Base-by-base conservation (phyloP, 345 rosid genomes). In the Populus alba region DNA sequence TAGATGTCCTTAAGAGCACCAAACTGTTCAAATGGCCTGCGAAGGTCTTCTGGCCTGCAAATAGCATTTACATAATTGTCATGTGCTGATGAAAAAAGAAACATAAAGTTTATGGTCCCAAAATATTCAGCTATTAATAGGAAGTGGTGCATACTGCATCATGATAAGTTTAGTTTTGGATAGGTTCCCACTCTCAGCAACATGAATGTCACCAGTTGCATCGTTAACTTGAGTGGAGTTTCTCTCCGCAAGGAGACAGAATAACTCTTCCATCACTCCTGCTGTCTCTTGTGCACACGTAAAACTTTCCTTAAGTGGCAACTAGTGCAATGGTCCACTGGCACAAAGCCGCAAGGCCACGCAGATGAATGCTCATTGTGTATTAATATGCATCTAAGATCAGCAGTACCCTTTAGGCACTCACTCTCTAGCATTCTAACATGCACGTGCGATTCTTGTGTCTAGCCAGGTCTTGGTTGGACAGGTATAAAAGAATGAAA, bases 1-100 rank as follows among this genome's bases (percentile, higher is more conserved):
- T 94, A 94, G 53, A 96, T 82, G 80, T 96, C 98, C 89, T 92
- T 96, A 72, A 96, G 85, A 39, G 86, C 93, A 68, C 99, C 99
- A 84, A 94, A 92, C 78, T 81, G 90, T 57, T 90, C 94, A 81
- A 96, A 96, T 39, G 98, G 94, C 68, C 91, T 84, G 18, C 91
- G 90, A 6, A 96, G 87, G 81, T 96, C 98, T 73, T 94, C 97
- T 15, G 87, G 92, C 91, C 99, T 94, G 93, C 66, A 87, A 71
- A 61, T 63, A 7, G 68, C 11, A 67, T 18, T 25, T 59, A 59
- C 59, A 1, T 55, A 53, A 68, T 6, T 37, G 8, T 16, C 47
- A 47, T 41, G 29, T 45, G 12, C 6, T 39, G 59, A 39, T 77
- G 41, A 39, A 25, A 41, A 70, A 39, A 29, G 22, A 69, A 25